A percentile compares a stretch with the other conserved stretches of the same genome.
phyloP scores from a whole-genome alignment of 2,329 filamentous ascomycete species.

The Fusarium pseudoanthophilum region DNA sequence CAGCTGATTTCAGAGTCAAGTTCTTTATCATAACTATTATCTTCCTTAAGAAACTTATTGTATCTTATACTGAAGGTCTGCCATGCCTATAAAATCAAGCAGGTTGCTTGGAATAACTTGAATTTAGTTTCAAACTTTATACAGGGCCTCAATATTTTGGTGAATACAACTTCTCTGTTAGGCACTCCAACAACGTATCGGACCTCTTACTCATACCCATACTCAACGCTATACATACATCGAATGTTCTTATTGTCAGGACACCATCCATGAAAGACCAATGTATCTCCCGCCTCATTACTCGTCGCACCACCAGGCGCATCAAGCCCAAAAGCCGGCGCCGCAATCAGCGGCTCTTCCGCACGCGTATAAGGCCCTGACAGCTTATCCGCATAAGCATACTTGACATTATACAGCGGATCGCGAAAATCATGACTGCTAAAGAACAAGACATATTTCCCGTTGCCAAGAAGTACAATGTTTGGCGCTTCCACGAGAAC shows the following conservation, averaged over 20 bases:
- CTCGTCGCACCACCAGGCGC: slow-evolving; percentile 21
- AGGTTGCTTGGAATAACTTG: too few species aligned
- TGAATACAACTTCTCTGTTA: background rate
- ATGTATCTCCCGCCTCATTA: slow-evolving; percentile 1
- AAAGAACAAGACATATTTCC: slow-evolving; percentile 14
- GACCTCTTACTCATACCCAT: background rate
- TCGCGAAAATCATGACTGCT: slow-evolving; percentile 16
- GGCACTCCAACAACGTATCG: background rate
- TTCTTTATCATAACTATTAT: too few species aligned
- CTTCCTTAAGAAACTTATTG: too few species aligned
- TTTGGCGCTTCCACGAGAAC: slow-evolving; percentile 12
- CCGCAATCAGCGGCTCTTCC: background rate
- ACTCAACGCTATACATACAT: slow-evolving; percentile 10
- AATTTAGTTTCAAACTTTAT: too few species aligned
- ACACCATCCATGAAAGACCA: slow-evolving; percentile 24
- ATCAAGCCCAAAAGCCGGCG: slow-evolving; percentile 7
- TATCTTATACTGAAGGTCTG: too few species aligned
- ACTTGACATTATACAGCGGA: slow-evolving; percentile 14
- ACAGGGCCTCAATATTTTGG: too few species aligned
- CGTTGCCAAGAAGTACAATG: background rate
- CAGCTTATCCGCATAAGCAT: slow-evolving; percentile 4
- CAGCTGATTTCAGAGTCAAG: too few species aligned
- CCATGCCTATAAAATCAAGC: too few species aligned
- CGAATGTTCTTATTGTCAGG: background rate
- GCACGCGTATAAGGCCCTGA: slow-evolving; percentile 7